Conservation (phyloP, 2,329 filamentous ascomycete genomes). For the Talaromyces sp. region DNA sequence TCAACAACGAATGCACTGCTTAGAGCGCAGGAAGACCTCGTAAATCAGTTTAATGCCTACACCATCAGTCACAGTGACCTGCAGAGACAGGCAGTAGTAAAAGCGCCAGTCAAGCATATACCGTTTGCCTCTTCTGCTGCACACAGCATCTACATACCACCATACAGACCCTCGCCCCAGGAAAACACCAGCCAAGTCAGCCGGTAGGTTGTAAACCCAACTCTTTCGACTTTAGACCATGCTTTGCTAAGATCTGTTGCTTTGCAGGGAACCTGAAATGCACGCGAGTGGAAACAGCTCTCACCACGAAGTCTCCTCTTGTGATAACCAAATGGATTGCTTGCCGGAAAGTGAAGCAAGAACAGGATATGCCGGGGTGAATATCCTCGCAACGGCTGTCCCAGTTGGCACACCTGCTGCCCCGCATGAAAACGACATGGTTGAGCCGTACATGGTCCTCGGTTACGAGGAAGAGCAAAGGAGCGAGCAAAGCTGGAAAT, state of each 20-base stretch:
- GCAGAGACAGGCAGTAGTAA: neutral
- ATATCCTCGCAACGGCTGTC: too few species aligned
- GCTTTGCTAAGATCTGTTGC: neutral
- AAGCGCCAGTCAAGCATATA: slow-evolving; percentile 1
- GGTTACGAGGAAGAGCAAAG: slow-evolving; percentile 10
- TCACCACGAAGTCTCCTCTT: neutral
- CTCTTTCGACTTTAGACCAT: neutral
- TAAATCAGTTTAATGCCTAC: slow-evolving; percentile 9
- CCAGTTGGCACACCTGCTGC: neutral
- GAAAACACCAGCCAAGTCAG: neutral
- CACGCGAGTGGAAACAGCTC: neutral
- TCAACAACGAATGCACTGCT: slow-evolving; percentile 10
- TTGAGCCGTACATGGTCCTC: slow-evolving; percentile 12
- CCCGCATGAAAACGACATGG: neutral
- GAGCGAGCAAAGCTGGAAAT: slow-evolving; percentile 1
- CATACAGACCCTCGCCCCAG: neutral
- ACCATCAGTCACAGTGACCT: slow-evolving; percentile 2
- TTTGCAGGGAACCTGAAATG: slow-evolving; percentile 1
- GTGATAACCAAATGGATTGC: slow-evolving; percentile 7
- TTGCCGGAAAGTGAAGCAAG: neutral
- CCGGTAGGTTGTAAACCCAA: neutral
- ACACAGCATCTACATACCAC: slow-evolving; percentile 9
- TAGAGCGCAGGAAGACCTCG: slow-evolving; percentile 10
- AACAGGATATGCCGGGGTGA: neutral
- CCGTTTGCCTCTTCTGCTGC: slow-evolving; percentile 11